phyloP scores from a whole-genome alignment of 2,329 filamentous ascomycete genomes.

The Venturiaceae sp. region DNA sequence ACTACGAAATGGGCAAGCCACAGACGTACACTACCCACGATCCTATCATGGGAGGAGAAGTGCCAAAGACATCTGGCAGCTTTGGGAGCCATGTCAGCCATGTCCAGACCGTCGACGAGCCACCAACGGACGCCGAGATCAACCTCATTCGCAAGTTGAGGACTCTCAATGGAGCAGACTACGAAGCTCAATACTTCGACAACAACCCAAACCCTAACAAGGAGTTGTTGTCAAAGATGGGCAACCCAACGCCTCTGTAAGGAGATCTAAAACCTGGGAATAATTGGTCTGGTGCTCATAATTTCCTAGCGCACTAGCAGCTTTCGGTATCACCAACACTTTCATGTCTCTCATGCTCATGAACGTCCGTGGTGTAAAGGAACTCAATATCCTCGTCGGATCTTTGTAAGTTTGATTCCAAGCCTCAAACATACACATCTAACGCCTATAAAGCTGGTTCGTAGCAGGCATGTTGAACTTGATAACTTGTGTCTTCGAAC shows the following conservation, averaged over 20 bases:
- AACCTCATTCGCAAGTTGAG: background rate
- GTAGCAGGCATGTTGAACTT: background rate
- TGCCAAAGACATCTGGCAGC: background rate
- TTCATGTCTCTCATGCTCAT: conserved; percentile 3
- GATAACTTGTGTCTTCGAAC: background rate
- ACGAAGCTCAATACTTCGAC: conserved; percentile 1
- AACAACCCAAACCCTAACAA: background rate
- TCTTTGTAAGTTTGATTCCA: background rate
- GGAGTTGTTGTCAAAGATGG: background rate
- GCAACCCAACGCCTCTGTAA: conserved; percentile 5
- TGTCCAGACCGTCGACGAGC: background rate
- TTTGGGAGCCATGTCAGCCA: background rate
- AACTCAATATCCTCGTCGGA: conserved; percentile 1
- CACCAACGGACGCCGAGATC: conserved; percentile 4
- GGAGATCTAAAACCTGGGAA: background rate
- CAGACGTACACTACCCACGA: background rate
- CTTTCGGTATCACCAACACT: conserved; percentile 4
- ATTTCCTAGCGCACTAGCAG: background rate
- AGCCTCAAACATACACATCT: background rate
- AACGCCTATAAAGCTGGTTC: background rate
- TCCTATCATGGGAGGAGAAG: background rate
- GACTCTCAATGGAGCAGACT: conserved; percentile 1
- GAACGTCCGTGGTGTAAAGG: background rate
- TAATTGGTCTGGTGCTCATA: background rate
- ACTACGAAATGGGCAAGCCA: conserved; percentile 1